These are phyloP conservation scores for Colletotrichum tropicale DNA, from an alignment of 2,329 filamentous ascomycete species.

Conservation along the genomic window DNA sequence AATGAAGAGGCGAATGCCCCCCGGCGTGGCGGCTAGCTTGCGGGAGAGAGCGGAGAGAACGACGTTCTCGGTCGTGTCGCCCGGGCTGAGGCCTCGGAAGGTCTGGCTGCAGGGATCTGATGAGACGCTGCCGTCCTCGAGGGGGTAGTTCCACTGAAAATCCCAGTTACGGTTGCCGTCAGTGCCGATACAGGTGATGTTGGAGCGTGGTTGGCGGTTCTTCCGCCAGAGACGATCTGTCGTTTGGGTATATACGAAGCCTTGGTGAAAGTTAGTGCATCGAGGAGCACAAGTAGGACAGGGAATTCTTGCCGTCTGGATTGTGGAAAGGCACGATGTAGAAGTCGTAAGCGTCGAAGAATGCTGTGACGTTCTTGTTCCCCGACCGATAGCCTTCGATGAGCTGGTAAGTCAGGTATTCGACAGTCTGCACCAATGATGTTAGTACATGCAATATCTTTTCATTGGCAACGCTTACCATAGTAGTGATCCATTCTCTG, in stretches of 20 bases:
- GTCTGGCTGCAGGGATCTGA: constrained; percentile 50
- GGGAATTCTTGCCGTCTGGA: constrained; percentile 45
- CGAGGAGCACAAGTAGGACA: neutral
- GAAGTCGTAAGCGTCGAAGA: constrained; percentile 62
- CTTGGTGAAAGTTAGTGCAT: constrained; percentile 27
- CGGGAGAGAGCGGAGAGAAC: constrained; percentile 51
- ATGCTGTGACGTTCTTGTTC: constrained; percentile 40
- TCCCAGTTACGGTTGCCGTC: constrained; percentile 61
- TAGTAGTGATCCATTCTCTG: constrained; percentile 59
- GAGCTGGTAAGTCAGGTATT: constrained; percentile 36
- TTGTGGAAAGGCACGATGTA: constrained; percentile 61
- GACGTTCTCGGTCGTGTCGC: constrained; percentile 52
- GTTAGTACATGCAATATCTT: neutral
- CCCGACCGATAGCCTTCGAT: constrained; percentile 44
- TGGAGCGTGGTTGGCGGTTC: constrained; percentile 46
- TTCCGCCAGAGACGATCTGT: constrained; percentile 58
- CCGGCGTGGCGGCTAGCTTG: constrained; percentile 38
- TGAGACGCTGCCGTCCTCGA: constrained; percentile 39
- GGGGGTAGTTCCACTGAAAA: constrained; percentile 40
- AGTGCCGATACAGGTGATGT: constrained; percentile 49
- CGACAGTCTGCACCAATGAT: constrained; percentile 27
- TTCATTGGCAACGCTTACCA: constrained; percentile 42
- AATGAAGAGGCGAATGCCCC: constrained; percentile 60
- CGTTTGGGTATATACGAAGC: constrained; percentile 57
- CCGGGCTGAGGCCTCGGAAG: constrained; percentile 43